Percentiles rank a stretch among this genome's conserved stretches.
Conservation (phyloP, 352 stramenopile species). For the Albugo candida region DNA sequence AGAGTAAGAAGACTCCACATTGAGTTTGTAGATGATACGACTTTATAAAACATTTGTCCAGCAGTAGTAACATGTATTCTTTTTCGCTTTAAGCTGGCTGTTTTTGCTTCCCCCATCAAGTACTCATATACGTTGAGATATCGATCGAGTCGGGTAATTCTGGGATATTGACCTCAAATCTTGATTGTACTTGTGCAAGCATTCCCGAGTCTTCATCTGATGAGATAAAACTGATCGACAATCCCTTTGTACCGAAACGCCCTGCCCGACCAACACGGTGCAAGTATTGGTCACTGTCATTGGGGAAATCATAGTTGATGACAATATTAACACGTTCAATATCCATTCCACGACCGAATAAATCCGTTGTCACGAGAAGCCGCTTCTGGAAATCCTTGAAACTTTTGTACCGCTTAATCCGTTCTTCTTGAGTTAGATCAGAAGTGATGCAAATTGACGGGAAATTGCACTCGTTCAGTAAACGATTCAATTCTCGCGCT, state of each 20-base stretch:
- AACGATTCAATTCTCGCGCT: slow-evolving; percentile 92
- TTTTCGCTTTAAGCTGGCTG: too few relatives aligned
- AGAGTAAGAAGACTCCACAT: slow-evolving; percentile 17
- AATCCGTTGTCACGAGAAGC: slow-evolving; percentile 98
- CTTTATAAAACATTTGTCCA: background rate
- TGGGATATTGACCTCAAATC: slow-evolving; percentile 99
- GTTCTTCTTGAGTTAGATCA: slow-evolving; percentile 94
- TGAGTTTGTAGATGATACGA: slow-evolving; percentile 8
- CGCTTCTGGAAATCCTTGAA: slow-evolving; percentile 99
- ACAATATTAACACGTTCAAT: slow-evolving; percentile 99
- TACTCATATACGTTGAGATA: slow-evolving; percentile 95
- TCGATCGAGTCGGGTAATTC: slow-evolving; percentile 99
- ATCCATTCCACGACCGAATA: slow-evolving; percentile 99
- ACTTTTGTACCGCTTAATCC: slow-evolving; percentile 96
- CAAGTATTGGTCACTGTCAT: slow-evolving; percentile 96
- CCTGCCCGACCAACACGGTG: slow-evolving; percentile 97
- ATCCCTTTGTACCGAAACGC: slow-evolving; percentile 99
- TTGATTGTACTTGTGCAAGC: slow-evolving; percentile 95
- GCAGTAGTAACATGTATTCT: too few relatives aligned
- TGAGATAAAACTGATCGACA: slow-evolving; percentile 99
- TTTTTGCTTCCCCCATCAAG: slow-evolving; percentile 16
- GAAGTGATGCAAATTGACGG: slow-evolving; percentile 98
- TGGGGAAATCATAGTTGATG: slow-evolving; percentile 99
- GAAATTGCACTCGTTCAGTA: slow-evolving; percentile 99
- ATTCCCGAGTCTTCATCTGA: slow-evolving; percentile 95